Base-by-base conservation (phyloP, 345 rosid genomes). In the Eucalyptus marginata region DNA sequence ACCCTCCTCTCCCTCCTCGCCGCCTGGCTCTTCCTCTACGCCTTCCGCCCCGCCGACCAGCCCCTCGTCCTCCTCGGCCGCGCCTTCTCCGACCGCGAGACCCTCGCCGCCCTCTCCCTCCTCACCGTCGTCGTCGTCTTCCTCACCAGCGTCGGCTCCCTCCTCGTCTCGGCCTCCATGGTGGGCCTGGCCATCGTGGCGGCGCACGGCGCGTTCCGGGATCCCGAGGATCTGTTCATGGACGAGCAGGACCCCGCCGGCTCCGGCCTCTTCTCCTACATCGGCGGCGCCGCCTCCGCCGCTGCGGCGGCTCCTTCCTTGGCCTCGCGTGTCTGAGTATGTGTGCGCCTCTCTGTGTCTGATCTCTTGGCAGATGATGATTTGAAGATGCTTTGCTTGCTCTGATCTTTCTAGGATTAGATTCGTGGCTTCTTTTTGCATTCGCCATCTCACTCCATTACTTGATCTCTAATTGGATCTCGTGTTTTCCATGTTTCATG, bases 11-110 rank as follows among this genome's bases (percentile, higher is more conserved):
- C 88, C 54, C 89, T 89, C 56, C 90, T 89, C 80, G 88, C 58
- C 81, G 66, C 90, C 76, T 89, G 90, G 90, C 79, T 87, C 86
- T 33, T 89, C 89, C 90, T 89, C 89, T 89, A 89, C 87, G 88
- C 81, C 81, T 89, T 89, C 89, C 90, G 90, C 49, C 86, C 86
- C 13, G 62, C 90, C 13, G 90, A 89, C 81, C 89, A 87, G 80
- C 90, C 90, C 79, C 59, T 89, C 27, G 90, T 89, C 66, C 49
- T 87, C 56, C 58, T 87, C 80, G 88, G 88, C 58, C 90, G 90
- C 46, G 49, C 90, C 51, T 89, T 89, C 89, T 89, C 90, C 31
- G 89, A 89, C 86, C 88, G 88, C 76, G 90, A 89, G 88, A 87
- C 87, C 89, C 43, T 89, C 59, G 90, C 88, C 56, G 25, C 87